Evolutionary conservation across 805 yeast species (phyloP).

Genomic region (Candida anglica): DNA sequence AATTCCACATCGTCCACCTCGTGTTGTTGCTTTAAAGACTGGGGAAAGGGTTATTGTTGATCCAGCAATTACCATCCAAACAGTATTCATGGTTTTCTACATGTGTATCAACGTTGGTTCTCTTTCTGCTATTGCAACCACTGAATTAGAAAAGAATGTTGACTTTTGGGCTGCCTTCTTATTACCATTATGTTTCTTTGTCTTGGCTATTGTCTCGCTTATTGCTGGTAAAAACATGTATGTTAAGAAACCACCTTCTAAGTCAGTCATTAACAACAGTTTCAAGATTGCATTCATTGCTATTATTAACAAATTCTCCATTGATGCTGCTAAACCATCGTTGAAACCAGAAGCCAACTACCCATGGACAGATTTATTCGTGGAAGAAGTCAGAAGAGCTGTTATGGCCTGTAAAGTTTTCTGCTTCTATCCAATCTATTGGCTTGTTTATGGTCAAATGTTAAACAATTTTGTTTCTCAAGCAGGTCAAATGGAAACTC

Average conservation of each 20-base stretch:
- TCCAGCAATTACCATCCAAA: constrained; percentile 67
- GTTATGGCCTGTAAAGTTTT: constrained; percentile 71
- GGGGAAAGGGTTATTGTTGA: constrained; percentile 46
- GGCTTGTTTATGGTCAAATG: constrained; percentile 73
- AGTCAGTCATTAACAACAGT: constrained; percentile 54
- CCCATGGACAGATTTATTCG: constrained; percentile 66
- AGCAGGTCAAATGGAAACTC: constrained; percentile 69
- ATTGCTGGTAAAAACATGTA: constrained; percentile 52
- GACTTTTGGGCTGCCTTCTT: constrained; percentile 76
- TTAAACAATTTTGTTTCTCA: constrained; percentile 67
- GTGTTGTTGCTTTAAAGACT: constrained; percentile 29
- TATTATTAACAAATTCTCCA: constrained; percentile 42
- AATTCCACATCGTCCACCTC: constrained; percentile 38
- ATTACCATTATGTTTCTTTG: constrained; percentile 60
- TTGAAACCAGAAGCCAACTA: constrained; percentile 41
- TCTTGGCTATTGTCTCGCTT: constrained; percentile 48
- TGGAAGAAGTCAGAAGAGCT: constrained; percentile 67
- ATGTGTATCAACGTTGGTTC: constrained; percentile 74
- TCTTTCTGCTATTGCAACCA: constrained; percentile 73
- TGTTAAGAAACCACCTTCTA: constrained; percentile 57
- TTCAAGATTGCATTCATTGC: constrained; percentile 42
- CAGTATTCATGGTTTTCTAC: constrained; percentile 72
- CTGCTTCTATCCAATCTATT: constrained; percentile 64
- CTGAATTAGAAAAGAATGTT: constrained; percentile 59
- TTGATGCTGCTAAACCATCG: constrained; percentile 57